Evolutionary conservation across 306 rosid genomes (phyloP).

Genomic region (Lotus japonicus): DNA sequence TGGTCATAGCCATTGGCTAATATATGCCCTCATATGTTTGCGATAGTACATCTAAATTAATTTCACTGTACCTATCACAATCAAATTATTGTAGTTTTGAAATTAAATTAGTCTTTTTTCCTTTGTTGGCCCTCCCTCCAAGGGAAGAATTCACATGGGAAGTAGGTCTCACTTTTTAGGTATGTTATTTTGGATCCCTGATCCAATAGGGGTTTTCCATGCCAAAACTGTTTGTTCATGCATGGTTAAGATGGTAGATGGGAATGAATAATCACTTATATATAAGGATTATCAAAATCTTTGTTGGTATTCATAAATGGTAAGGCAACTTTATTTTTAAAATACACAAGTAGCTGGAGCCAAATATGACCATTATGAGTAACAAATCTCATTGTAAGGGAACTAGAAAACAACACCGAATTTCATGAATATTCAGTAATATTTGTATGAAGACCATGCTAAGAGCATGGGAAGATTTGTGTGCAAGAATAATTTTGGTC

Average conservation of each 20-base stretch:
- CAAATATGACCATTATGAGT: too few species aligned
- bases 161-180: conserved; percentile 12
- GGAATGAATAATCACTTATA: not conserved
- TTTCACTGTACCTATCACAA: not conserved
- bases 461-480: not conserved
- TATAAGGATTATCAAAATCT: not conserved
- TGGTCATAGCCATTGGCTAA: not conserved
- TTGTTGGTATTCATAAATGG: not conserved
- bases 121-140: too few species aligned
- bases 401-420: not conserved
- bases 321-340: too few species aligned
- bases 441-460: not conserved
- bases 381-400: too few species aligned
- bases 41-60: not conserved
- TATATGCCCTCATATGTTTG: not conserved
- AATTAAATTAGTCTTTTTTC: not conserved
- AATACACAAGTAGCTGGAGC: too few species aligned
- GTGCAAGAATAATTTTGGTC: not conserved
- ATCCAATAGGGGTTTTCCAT: conserved; percentile 3
- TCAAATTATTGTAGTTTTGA: not conserved
- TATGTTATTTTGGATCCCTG: not conserved
- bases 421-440: not conserved
- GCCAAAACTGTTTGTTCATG: not conserved
- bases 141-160: conserved; percentile 7
- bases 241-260: not conserved